Base-by-base conservation (phyloP, 2,329 filamentous ascomycete genomes). In the Blastomyces percursus region DNA sequence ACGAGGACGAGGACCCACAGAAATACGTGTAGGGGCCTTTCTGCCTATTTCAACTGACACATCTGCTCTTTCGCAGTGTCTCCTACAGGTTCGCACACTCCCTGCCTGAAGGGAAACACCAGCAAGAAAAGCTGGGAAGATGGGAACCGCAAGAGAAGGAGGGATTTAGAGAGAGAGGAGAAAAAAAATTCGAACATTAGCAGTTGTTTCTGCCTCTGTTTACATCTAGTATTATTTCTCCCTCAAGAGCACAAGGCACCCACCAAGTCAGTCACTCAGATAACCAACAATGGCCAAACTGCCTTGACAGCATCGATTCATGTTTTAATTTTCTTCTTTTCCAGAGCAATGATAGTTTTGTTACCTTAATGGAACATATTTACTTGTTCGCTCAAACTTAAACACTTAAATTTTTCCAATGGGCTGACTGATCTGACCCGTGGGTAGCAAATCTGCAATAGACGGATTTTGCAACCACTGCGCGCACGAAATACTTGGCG, bases 1-100 rank as follows among this genome's bases (percentile, higher is more conserved):
- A 48, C 11, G 57, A 69, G 2, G 66, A 69, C 0, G 64, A 64
- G 19, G 66, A 68, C 19, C 46, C 67, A 3, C 62, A 70, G 30
- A 63, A 67, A 16, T 72, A 67, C 60, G 60, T 68, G 16, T 68
- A 58, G 60, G 46, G 16, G n/a, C 8, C 5, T 11, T 24, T 19
- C 16, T 27, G 11, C 12, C 54, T 19, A 32, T 44, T 30, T 30
- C 24, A 42, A 51, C 12, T 27, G 38, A 16, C 24, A 14, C 21
- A 35, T 11, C 11, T 14, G 21, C 9, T 14, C 51, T 55, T 55
- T 55, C 51, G 7, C 35, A 30, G 19, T 38, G 38, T 3, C 16
- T 55, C 5, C 3, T 4, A 32, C 30, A n/a, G 12, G 7, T 14
- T n/a, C 35, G 21, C n/a, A 21, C 8, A 21, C 3, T 9, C 11